Percentiles rank a stretch among this genome's conserved stretches.
phyloP scores from a whole-genome alignment of 179 eudicot species.

The Spinacia oleracea region DNA sequence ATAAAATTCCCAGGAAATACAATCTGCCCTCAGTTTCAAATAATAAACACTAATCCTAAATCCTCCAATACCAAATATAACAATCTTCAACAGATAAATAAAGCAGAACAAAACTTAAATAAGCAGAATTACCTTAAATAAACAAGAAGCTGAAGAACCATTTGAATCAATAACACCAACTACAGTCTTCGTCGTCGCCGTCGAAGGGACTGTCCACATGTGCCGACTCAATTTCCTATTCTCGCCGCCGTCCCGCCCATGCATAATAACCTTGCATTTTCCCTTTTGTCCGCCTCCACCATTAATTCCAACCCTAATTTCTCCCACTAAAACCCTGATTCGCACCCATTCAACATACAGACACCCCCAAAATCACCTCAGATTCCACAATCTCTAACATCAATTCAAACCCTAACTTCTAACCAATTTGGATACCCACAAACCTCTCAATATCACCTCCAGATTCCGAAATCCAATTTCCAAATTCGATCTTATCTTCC shows the following conservation, averaged over 20 bases:
- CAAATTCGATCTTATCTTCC: background rate
- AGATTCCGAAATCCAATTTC: background rate
- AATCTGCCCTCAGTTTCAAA: too few species aligned
- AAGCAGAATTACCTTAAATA: slow-evolving; percentile 43
- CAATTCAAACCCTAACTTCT: background rate
- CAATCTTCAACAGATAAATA: background rate
- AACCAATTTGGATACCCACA: background rate
- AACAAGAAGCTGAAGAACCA: slow-evolving; percentile 29
- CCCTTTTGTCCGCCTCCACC: slow-evolving; percentile 43
- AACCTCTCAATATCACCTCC: background rate
- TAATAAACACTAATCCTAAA: too few species aligned
- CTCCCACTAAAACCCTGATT: too few species aligned
- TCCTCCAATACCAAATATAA: too few species aligned
- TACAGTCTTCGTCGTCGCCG: slow-evolving; percentile 31
- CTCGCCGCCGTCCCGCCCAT: slow-evolving; percentile 42
- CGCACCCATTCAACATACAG: background rate
- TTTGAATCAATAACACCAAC: slow-evolving; percentile 38
- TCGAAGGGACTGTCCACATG: slow-evolving; percentile 56
- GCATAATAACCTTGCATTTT: slow-evolving; percentile 64
- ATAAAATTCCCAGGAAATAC: background rate
- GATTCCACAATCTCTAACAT: too few species aligned
- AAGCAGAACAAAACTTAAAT: background rate
- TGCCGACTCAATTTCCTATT: slow-evolving; percentile 47
- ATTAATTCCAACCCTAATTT: slow-evolving; percentile 52
- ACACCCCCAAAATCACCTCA: background rate